Conservation (phyloP, 2,329 filamentous ascomycete genomes). For the Amesomyces nigricolor region DNA sequence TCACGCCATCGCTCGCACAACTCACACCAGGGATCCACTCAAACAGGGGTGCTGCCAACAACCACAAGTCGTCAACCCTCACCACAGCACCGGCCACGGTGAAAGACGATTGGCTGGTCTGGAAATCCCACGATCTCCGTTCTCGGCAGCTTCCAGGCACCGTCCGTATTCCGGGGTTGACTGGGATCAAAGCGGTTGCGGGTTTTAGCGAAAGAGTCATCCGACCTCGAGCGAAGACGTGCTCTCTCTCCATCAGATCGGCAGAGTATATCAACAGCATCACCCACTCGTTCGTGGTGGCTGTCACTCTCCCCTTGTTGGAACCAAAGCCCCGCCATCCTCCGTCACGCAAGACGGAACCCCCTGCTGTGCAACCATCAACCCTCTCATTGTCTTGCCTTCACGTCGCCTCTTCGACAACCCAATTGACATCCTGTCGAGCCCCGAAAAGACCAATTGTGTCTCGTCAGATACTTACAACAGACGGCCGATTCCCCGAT, state of each 20-base stretch:
- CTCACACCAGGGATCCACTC: neutral
- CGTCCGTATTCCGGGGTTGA: slow-evolving; percentile 13
- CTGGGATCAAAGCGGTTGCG: slow-evolving; percentile 7
- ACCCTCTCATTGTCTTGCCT: neutral
- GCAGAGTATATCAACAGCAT: neutral
- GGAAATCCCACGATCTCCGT: slow-evolving; percentile 25
- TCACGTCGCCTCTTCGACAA: neutral
- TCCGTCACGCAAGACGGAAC: slow-evolving; percentile 7
- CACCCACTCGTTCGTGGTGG: neutral
- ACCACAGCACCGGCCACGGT: slow-evolving; percentile 19
- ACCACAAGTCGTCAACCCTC: slow-evolving; percentile 15
- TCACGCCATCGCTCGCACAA: slow-evolving; percentile 1
- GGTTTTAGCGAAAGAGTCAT: slow-evolving; percentile 21
- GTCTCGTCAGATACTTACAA: neutral
- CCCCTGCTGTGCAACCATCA: slow-evolving; percentile 5
- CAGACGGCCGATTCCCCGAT: neutral
- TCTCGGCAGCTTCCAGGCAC: slow-evolving; percentile 25
- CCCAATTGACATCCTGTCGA: slow-evolving; percentile 4
- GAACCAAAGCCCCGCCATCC: neutral
- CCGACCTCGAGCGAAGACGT: neutral
- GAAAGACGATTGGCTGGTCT: slow-evolving; percentile 27
- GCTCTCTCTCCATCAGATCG: too few species aligned
- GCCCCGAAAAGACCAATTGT: neutral
- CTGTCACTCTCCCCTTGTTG: neutral
- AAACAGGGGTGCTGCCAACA: slow-evolving; percentile 4